Evolutionary conservation across 176 grass and related monocot species (phyloP), one percentile per base, ranked within the genome.

Genomic region (Raddia guianensis): DNA sequence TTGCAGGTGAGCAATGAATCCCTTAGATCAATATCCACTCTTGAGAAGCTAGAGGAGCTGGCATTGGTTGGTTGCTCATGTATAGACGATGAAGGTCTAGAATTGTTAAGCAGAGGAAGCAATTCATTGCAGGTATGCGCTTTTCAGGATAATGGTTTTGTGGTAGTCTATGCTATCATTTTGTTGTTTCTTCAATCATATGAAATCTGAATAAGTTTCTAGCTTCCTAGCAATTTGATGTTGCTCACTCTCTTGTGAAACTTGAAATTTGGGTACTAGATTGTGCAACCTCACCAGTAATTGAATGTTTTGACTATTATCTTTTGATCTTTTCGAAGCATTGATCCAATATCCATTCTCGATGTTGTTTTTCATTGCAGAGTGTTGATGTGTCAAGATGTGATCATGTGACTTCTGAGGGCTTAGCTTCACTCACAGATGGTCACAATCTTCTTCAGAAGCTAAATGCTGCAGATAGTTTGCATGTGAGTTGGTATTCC

Each of bases 311-410:
- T 50, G 66, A 12, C 40, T 67, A 53, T 8, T 74, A 8, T 75
- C 18, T 76, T 72, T 63, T 56, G 6, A 10, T 79, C 2, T 37
- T 77, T 44, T 46, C 35, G 0, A 81, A 76, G 12, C 64, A 69
- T 50, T 0, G 42, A 72, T 49, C 12, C 3, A 13, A 50, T 65
- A 72, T 49, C 12, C 3, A 13, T 59, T 65, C 27, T 69, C 45
- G 58, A 10, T 45, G 54, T 63, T 66, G 16, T 68, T 63, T 64
- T 78, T 81, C 37, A 47, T 93, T 81, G 69, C 84, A 99, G 96
- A 90, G 79, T 49, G 70, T 99, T 85, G 90, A 99, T 90, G 78
- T 95, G 53, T 99, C 96, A 68, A 90, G 96, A 81, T 99, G 92
- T 68, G 79, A 90, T 70, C 91, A 95, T 61, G 96, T 99, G 62